Evolutionary conservation across 2,329 filamentous ascomycete genomes (phyloP).

Genomic region (Neonectria coccinea): DNA sequence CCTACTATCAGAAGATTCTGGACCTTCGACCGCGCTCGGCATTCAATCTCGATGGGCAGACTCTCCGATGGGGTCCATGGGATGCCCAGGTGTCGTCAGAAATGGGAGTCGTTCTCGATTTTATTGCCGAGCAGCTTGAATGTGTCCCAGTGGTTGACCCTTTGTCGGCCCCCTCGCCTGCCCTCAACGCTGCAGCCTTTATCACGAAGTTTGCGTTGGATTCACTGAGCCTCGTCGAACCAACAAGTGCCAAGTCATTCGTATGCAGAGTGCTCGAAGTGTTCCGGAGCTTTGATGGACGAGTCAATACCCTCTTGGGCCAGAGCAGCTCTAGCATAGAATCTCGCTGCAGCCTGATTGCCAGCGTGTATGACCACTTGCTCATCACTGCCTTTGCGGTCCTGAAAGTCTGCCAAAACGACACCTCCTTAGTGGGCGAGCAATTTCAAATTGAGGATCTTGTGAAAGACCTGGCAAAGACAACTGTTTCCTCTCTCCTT

Average conservation of each 20-base stretch:
- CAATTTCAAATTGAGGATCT: constrained; percentile 62
- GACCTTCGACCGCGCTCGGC: constrained; percentile 50
- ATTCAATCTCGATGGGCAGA: constrained; percentile 61
- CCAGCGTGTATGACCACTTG: constrained; percentile 47
- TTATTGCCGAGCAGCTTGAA: constrained; percentile 62
- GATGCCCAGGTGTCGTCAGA: constrained; percentile 70
- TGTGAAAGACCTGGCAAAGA: constrained; percentile 57
- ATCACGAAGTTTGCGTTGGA: constrained; percentile 61
- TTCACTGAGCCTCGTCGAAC: constrained; percentile 54
- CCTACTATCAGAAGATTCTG: constrained; percentile 46
- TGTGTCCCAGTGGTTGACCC: constrained; percentile 4
- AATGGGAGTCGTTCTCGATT: constrained; percentile 71
- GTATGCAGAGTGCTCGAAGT: constrained; percentile 58
- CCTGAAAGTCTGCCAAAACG: constrained; percentile 58
- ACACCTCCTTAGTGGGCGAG: constrained; percentile 48
- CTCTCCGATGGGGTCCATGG: constrained; percentile 68
- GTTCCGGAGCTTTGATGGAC: constrained; percentile 55
- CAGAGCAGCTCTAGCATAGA: constrained; percentile 10
- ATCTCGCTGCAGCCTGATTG: constrained; percentile 26
- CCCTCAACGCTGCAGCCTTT: constrained; percentile 55
- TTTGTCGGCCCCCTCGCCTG: constrained; percentile 29
- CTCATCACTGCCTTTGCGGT: constrained; percentile 51
- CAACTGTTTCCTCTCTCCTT: constrained; percentile 56
- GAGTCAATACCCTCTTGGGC: constrained; percentile 37
- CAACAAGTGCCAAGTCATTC: constrained; percentile 55